Conservation (phyloP, 2,329 filamentous ascomycete genomes). For the Sclerotinia minor region DNA sequence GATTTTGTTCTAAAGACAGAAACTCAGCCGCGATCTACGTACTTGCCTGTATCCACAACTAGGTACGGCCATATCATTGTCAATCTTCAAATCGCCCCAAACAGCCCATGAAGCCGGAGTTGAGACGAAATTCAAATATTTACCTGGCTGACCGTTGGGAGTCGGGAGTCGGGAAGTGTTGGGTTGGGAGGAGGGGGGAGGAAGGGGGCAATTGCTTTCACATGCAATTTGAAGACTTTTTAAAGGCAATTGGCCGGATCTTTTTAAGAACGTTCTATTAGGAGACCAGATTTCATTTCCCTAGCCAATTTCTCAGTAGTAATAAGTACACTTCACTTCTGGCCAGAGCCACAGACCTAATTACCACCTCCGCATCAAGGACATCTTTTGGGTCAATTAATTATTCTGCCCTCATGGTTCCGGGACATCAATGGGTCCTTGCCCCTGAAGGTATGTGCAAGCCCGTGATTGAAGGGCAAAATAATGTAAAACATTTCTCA, state of each 20-base stretch:
- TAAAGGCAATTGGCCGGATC: not conserved
- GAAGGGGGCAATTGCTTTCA: not conserved
- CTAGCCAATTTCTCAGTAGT: not conserved
- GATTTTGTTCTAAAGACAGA: conserved; percentile 8
- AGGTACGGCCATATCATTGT: not conserved
- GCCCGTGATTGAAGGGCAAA: too few species aligned
- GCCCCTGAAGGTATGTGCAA: conserved; percentile 16
- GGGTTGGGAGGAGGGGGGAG: too few species aligned
- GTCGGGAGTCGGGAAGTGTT: not conserved
- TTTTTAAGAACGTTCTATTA: not conserved
- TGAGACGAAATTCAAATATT: conserved; percentile 3
- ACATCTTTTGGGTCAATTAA: conserved; percentile 14
- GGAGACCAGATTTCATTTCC: conserved; percentile 5
- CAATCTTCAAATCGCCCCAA: not conserved
- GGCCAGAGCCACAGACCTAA: conserved; percentile 22
- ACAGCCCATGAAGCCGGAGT: not conserved
- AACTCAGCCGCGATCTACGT: conserved; percentile 13
- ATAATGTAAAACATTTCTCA: too few species aligned
- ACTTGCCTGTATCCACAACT: not conserved
- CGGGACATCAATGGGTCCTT: conserved; percentile 25
- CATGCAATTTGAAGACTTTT: not conserved
- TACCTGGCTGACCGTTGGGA: not conserved
- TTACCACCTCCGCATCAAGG: conserved; percentile 9
- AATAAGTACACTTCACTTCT: too few species aligned
- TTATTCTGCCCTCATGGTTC: conserved; percentile 19